Base-by-base conservation (phyloP, 2,329 filamentous ascomycete genomes). In the Epichloe brachyelytri region DNA sequence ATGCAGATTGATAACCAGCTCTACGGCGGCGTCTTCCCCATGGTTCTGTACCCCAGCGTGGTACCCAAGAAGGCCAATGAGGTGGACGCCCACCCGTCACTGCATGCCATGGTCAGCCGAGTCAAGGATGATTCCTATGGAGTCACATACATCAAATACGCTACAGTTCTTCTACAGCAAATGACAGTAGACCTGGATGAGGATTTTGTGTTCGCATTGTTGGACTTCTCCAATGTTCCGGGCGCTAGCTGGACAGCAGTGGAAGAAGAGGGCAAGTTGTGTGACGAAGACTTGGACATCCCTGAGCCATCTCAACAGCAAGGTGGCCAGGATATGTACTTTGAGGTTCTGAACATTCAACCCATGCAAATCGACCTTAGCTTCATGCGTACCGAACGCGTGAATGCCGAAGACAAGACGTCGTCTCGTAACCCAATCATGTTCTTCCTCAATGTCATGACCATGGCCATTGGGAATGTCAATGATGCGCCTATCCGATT, bases 81-180 rank as follows among this genome's bases (percentile, higher is more conserved):
- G 67, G 93, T 95, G 64, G 93, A 97, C 57, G 85, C 90, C 1
- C 93, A 97, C 68, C 93, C 93, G 0, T 97, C 94, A 50, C 80
- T 98, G 63, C 90, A 96, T 61, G 83, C 84, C 14, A 91, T 90
- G 76, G 76, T 96, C 50, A 96, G 91, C 11, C 80, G 89, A 33
- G 91, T 98, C 65, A 98, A 98, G 71, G 93, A 98, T 62, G 91
- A 98, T 62, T 95, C 90, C 1, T 98, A 97, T 63, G 93, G 93
- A 60, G 93, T 98, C 20, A 73, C 96, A 10, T 98, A 98, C 68
- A 90, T 98, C 76, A 98, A 98, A 67, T 98, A 98, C 66, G 91
- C 93, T 20, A 95, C 91, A 0, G 69, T 98, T 44, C 73, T 98
- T 34, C 73, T 98, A 44, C 93, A 98, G 67, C 90, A 98, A 67